Conservation (phyloP, 306 rosid species). For the Vicia faba region DNA sequence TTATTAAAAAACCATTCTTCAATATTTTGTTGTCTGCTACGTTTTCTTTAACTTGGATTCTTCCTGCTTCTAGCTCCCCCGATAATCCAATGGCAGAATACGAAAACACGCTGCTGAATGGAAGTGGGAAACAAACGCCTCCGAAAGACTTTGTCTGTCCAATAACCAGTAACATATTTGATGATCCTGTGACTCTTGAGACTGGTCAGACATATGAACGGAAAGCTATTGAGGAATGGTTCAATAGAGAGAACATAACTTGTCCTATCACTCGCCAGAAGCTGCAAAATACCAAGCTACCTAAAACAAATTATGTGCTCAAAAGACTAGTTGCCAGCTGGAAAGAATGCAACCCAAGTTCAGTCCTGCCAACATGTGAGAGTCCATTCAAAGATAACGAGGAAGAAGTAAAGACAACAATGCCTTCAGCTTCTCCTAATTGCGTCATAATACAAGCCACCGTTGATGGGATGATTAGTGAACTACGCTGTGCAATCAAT, state of each 20-base stretch:
- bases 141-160: conserved; percentile 95
- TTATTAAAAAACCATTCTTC: conserved; percentile 33
- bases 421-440: conserved; percentile 64
- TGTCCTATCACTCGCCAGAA: conserved; percentile 93
- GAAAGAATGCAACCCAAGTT: conserved; percentile 65
- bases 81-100: conserved; percentile 53
- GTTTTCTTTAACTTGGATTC: conserved; percentile 40
- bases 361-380: conserved; percentile 41
- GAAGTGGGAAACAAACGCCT: conserved; percentile 54
- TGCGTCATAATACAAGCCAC: conserved; percentile 64
- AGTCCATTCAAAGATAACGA: conserved; percentile 40
- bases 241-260: conserved; percentile 71
- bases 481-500: conserved; percentile 60
- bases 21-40: conserved; percentile 32
- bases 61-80: conserved; percentile 51
- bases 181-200: conserved; percentile 96
- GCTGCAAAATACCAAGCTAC: conserved; percentile 71
- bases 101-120: conserved; percentile 36
- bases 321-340: conserved; percentile 84
- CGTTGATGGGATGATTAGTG: conserved; percentile 58
- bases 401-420: conserved; percentile 38
- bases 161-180: conserved; percentile 79
- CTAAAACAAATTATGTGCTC: conserved; percentile 92
- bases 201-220: conserved; percentile 97
- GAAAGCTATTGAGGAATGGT: conserved; percentile 87